These are phyloP conservation scores for Aspergillaceae sp. DNA, from an alignment of 2,329 filamentous ascomycete genomes.

Conservation along the genomic window DNA sequence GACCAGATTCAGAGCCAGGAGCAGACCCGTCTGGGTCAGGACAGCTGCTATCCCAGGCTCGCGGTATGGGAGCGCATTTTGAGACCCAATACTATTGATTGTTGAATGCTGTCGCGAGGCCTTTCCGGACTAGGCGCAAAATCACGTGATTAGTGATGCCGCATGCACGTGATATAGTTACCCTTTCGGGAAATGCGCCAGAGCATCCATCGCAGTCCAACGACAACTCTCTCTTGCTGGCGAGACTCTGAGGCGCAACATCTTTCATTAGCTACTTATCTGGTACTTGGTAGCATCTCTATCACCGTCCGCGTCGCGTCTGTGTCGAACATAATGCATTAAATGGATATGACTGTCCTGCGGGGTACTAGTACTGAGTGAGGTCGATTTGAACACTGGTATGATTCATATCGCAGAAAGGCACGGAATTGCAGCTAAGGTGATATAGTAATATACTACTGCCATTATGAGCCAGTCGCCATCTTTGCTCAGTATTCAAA, in stretches of 20 bases:
- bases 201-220: not conserved
- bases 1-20: slow-evolving; percentile 53
- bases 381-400: too few species aligned
- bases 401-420: too few species aligned
- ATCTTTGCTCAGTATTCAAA: slow-evolving; percentile 27
- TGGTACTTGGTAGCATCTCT: too few species aligned
- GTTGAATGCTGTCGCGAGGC: too few species aligned
- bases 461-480: not conserved
- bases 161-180: not conserved
- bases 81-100: not conserved
- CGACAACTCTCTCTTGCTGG: not conserved
- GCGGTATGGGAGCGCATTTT: slow-evolving; percentile 45
- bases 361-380: not conserved
- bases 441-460: not conserved
- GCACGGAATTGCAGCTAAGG: not conserved
- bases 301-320: not conserved
- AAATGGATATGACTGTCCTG: not conserved
- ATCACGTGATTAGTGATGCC: too few species aligned
- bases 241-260: too few species aligned
- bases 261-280: not conserved
- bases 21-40: slow-evolving; percentile 52
- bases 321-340: not conserved
- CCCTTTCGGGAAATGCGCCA: not conserved
- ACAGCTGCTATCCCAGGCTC: slow-evolving; percentile 54
- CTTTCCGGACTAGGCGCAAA: not conserved